These are phyloP conservation scores for Triticum turgidum DNA, from an alignment of 176 grass and related monocot genomes.

Conservation along the genomic window DNA sequence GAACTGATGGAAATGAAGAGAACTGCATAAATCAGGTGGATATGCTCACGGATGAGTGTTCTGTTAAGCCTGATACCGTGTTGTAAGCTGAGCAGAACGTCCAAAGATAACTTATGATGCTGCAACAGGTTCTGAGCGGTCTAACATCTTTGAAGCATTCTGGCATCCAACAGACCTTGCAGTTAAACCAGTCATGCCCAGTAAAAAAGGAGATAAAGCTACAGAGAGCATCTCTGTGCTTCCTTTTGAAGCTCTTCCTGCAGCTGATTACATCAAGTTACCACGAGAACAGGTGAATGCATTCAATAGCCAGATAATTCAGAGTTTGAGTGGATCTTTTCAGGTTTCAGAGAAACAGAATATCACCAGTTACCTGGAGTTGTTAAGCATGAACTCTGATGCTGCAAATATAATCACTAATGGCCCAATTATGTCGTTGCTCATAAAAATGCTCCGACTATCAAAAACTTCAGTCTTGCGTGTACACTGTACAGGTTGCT, in stretches of 20 bases:
- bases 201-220: constrained; percentile 79
- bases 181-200: constrained; percentile 97
- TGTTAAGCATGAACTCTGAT: constrained; percentile 83
- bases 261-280: constrained; percentile 78
- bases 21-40: constrained; percentile 55
- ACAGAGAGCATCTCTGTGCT: constrained; percentile 46
- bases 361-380: constrained; percentile 84
- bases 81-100: constrained; percentile 53
- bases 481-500: constrained; percentile 85
- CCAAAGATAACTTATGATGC: constrained; percentile 51
- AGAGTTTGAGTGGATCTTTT: constrained; percentile 80
- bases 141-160: constrained; percentile 65
- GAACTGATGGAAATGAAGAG: constrained; percentile 60
- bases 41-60: constrained; percentile 51
- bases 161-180: constrained; percentile 92
- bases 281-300: constrained; percentile 71
- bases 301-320: constrained; percentile 73
- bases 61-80: constrained; percentile 36
- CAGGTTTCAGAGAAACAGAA: constrained; percentile 96
- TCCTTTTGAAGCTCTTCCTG: constrained; percentile 71
- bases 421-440: constrained; percentile 76
- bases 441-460: constrained; percentile 89
- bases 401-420: constrained; percentile 85
- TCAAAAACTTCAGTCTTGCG: constrained; percentile 75
- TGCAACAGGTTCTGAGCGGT: constrained; percentile 56